These are phyloP conservation scores for Tubosaeta sp. DNA, from an alignment of 768 basidiomycete species.

Conservation along the genomic window DNA sequence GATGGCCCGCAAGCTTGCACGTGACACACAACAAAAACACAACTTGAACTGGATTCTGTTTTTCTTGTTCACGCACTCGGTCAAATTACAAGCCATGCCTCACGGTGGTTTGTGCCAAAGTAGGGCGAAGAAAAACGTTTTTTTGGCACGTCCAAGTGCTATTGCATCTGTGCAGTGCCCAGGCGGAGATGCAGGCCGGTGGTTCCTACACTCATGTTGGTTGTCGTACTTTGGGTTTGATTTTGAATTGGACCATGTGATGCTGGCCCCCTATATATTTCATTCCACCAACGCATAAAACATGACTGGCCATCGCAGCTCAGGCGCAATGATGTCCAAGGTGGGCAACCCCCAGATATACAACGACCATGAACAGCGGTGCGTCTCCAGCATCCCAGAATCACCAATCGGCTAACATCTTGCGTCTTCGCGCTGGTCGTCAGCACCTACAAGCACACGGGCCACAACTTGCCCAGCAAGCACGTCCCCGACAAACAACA, in stretches of 20 bases:
- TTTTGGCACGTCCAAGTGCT: slow-evolving; percentile 29
- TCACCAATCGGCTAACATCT: neutral
- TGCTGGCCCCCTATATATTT: slow-evolving; percentile 2
- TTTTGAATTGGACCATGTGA: slow-evolving; percentile 7
- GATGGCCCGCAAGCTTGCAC: neutral
- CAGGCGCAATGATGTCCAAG: slow-evolving; percentile 46
- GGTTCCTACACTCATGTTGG: slow-evolving; percentile 22
- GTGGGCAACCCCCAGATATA: slow-evolving; percentile 48
- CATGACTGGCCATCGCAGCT: slow-evolving; percentile 16
- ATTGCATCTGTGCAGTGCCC: slow-evolving; percentile 20
- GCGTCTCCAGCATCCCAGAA: slow-evolving; percentile 6
- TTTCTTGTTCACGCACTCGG: slow-evolving; percentile 27
- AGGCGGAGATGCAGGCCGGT: slow-evolving; percentile 28
- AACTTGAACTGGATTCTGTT: too few relatives aligned
- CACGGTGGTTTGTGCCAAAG: slow-evolving; percentile 33
- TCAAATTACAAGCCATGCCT: slow-evolving; percentile 30
- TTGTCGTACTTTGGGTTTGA: neutral
- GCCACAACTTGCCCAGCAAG: slow-evolving; percentile 22
- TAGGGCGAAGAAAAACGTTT: slow-evolving; percentile 27
- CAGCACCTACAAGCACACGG: slow-evolving; percentile 22
- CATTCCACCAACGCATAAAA: too few relatives aligned
- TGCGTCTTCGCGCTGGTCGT: too few relatives aligned
- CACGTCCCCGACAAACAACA: slow-evolving; percentile 35
- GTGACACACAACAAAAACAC: neutral
- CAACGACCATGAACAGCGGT: slow-evolving; percentile 48